Evolutionary conservation across 2,329 filamentous ascomycete species (phyloP).

Genomic region (Trichophyton verrucosum): DNA sequence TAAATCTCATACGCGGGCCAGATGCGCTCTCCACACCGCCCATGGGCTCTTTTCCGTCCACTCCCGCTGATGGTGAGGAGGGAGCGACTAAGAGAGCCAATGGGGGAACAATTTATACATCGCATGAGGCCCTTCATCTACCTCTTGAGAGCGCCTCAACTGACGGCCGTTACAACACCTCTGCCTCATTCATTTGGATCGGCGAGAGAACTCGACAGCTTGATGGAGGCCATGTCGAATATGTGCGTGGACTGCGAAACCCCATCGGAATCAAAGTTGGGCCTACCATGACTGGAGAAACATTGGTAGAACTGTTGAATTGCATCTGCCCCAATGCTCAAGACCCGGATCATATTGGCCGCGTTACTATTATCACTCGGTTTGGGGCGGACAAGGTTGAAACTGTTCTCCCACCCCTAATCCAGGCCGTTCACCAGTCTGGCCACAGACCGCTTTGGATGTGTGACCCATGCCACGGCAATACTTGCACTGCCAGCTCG

Average conservation of each 20-base stretch:
- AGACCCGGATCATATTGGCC: not conserved
- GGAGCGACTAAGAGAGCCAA: not conserved
- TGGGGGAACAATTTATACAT: not conserved
- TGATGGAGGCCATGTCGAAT: not conserved
- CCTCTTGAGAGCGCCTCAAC: not conserved
- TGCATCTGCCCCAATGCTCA: not conserved
- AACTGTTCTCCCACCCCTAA: not conserved
- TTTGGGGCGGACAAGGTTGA: constrained; percentile 1
- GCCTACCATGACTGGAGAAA: not conserved
- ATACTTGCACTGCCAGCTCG: not conserved
- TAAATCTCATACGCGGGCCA: not conserved
- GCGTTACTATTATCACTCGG: constrained; percentile 3
- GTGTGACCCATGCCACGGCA: constrained; percentile 5
- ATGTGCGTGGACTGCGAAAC: not conserved
- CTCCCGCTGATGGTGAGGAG: not conserved
- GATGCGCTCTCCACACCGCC: not conserved
- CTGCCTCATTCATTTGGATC: not conserved
- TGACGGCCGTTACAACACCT: not conserved
- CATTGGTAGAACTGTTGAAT: not conserved
- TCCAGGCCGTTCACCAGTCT: constrained; percentile 1
- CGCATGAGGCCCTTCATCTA: not conserved
- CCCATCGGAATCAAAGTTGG: not conserved
- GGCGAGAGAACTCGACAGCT: not conserved
- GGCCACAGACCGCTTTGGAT: constrained; percentile 3
- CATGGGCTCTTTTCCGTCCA: not conserved